These are phyloP conservation scores for Chaetomium sp. DNA, from an alignment of 2,329 filamentous ascomycete genomes.

Conservation along the genomic window DNA sequence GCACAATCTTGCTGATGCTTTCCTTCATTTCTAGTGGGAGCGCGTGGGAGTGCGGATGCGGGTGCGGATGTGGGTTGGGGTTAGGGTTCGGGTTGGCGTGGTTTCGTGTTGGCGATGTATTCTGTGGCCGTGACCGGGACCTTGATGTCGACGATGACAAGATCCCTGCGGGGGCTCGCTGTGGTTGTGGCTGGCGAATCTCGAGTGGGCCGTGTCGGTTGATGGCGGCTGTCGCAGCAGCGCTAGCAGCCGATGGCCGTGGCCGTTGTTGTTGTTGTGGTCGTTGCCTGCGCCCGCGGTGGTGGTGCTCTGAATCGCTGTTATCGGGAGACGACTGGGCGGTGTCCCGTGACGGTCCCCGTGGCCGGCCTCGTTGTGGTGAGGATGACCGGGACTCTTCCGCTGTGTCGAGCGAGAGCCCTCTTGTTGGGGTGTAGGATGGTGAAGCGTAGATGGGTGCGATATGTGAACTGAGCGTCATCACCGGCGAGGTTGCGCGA, in stretches of 20 bases:
- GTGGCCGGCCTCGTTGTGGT: constrained; percentile 20
- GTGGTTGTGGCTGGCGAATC: constrained; percentile 47
- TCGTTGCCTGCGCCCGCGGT: constrained; percentile 15
- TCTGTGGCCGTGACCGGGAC: constrained; percentile 40
- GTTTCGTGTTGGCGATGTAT: constrained; percentile 61
- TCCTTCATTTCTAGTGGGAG: constrained; percentile 81
- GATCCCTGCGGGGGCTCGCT: constrained; percentile 37
- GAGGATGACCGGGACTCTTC: constrained; percentile 21
- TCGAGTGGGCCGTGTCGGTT: constrained; percentile 34
- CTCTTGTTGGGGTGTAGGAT: constrained; percentile 59
- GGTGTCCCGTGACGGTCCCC: constrained; percentile 2
- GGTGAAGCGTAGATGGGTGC: constrained; percentile 69
- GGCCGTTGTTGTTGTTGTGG: too few species aligned
- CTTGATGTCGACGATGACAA: constrained; percentile 20
- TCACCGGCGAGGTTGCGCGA: constrained; percentile 57
- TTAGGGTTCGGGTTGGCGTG: neutral
- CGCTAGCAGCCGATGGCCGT: too few species aligned
- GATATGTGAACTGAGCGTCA: constrained; percentile 63
- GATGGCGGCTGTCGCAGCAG: neutral
- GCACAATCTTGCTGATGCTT: constrained; percentile 83
- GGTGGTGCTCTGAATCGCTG: constrained; percentile 22
- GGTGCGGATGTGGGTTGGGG: too few species aligned
- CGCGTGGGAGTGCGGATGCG: constrained; percentile 3
- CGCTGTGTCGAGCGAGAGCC: constrained; percentile 37
- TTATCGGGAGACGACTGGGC: constrained; percentile 21